Percentiles rank a stretch among this genome's conserved stretches.
phyloP scores from a whole-genome alignment of 2,329 filamentous ascomycete genomes.

The Paecilomyces dactylethromorphus region DNA sequence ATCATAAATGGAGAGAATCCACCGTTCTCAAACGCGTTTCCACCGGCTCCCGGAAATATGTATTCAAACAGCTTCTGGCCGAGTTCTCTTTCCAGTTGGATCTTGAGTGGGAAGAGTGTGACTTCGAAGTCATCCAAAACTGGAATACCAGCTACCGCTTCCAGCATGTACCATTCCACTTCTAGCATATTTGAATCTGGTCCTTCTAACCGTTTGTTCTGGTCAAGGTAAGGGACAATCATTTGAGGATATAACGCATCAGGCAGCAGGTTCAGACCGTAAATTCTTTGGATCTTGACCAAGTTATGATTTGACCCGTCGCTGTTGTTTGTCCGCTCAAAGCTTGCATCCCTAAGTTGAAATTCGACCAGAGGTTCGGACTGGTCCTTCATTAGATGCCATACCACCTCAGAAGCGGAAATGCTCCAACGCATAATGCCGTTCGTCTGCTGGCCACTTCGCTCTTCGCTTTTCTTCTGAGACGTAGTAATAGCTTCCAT shows the following conservation, averaged over 20 bases:
- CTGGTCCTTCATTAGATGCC: slow-evolving; percentile 86
- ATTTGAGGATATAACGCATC: slow-evolving; percentile 95
- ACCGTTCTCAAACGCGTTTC: slow-evolving; percentile 43
- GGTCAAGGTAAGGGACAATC: slow-evolving; percentile 80
- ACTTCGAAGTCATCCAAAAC: slow-evolving; percentile 97
- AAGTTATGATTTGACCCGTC: slow-evolving; percentile 95
- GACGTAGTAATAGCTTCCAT: slow-evolving; percentile 99
- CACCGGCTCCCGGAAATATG: slow-evolving; percentile 80
- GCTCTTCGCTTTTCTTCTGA: slow-evolving; percentile 76
- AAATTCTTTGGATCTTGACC: slow-evolving; percentile 79
- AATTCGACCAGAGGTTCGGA: slow-evolving; percentile 87
- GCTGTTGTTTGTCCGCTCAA: slow-evolving; percentile 92
- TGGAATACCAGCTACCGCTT: slow-evolving; percentile 94
- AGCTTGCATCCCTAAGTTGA: slow-evolving; percentile 83
- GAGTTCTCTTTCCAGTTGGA: slow-evolving; percentile 88
- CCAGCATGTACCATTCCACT: slow-evolving; percentile 96
- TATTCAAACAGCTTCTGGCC: slow-evolving; percentile 94
- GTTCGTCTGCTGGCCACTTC: slow-evolving; percentile 60
- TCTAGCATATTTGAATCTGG: slow-evolving; percentile 76
- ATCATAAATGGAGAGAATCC: slow-evolving; percentile 48
- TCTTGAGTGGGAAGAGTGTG: slow-evolving; percentile 82
- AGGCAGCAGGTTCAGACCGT: slow-evolving; percentile 81
- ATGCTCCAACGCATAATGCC: slow-evolving; percentile 88
- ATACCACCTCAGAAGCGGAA: slow-evolving; percentile 89
- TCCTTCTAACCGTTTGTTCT: slow-evolving; percentile 49